Evolutionary conservation across 805 yeast species (phyloP).

Genomic region (Sugiyamaella smithiae): DNA sequence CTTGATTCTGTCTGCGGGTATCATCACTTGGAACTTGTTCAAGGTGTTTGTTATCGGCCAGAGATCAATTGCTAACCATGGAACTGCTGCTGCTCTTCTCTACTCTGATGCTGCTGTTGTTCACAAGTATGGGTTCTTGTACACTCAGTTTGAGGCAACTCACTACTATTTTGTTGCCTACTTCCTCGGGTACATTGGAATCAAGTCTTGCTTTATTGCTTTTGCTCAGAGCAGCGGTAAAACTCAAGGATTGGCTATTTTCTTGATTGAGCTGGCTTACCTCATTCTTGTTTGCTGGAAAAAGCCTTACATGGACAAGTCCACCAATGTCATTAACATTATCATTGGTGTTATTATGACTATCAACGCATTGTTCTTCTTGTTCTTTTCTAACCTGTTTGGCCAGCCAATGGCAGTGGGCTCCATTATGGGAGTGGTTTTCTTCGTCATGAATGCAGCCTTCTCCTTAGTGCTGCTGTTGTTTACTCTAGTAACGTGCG

Average conservation of each 20-base stretch:
- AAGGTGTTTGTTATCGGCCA: slow-evolving; percentile 64
- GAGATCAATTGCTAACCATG: slow-evolving; percentile 54
- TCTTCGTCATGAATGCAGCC: slow-evolving; percentile 85
- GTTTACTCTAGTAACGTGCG: slow-evolving; percentile 62
- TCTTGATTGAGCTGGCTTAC: slow-evolving; percentile 71
- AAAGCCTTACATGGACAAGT: slow-evolving; percentile 76
- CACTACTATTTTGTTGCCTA: slow-evolving; percentile 82
- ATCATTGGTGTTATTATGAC: slow-evolving; percentile 68
- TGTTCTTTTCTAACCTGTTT: slow-evolving; percentile 82
- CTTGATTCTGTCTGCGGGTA: slow-evolving; percentile 55
- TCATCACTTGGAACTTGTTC: slow-evolving; percentile 63
- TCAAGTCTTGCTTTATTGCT: slow-evolving; percentile 71
- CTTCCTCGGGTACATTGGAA: slow-evolving; percentile 54
- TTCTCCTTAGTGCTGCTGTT: slow-evolving; percentile 73
- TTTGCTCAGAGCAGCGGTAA: slow-evolving; percentile 79
- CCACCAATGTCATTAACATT: slow-evolving; percentile 76
- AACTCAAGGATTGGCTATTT: slow-evolving; percentile 73
- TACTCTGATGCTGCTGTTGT: slow-evolving; percentile 74
- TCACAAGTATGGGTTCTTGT: slow-evolving; percentile 81
- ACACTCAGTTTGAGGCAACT: slow-evolving; percentile 81
- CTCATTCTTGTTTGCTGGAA: slow-evolving; percentile 58
- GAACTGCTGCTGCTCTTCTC: slow-evolving; percentile 83
- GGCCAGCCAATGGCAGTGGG: slow-evolving; percentile 75
- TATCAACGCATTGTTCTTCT: slow-evolving; percentile 76
- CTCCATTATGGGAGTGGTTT: slow-evolving; percentile 89